phyloP scores from a whole-genome alignment of 306 rosid species.

The Biancaea sappan region DNA sequence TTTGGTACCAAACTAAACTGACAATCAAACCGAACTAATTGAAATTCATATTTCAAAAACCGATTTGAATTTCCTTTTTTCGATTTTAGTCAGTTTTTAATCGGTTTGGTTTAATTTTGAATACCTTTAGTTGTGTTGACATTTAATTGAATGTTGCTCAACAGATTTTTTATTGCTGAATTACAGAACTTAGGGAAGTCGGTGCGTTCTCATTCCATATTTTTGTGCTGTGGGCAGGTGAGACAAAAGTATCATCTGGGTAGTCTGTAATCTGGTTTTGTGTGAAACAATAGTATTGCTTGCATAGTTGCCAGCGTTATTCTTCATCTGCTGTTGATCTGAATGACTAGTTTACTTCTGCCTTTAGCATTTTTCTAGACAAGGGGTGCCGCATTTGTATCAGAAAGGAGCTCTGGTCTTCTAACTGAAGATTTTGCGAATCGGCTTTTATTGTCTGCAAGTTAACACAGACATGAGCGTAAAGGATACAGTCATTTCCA shows the following conservation, averaged over 20 bases:
- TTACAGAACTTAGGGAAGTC: slow-evolving; percentile 59
- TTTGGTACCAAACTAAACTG: too few relatives aligned
- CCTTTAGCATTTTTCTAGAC: slow-evolving; percentile 37
- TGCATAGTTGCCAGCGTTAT: slow-evolving; percentile 26
- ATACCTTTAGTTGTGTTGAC: too few relatives aligned
- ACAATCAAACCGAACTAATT: too few relatives aligned
- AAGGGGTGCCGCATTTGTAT: slow-evolving; percentile 39
- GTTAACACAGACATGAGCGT: too few relatives aligned
- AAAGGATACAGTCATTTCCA: too few relatives aligned
- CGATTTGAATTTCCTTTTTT: too few relatives aligned
- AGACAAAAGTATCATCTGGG: slow-evolving; percentile 43
- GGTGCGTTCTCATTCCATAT: slow-evolving; percentile 56
- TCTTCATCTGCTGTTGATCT: background rate
- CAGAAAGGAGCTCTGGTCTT: background rate
- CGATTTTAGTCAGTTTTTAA: too few relatives aligned
- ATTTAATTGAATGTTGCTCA: slow-evolving; percentile 29
- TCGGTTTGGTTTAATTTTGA: too few relatives aligned
- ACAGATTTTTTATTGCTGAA: slow-evolving; percentile 45
- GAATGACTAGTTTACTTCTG: slow-evolving; percentile 34
- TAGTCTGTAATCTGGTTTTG: slow-evolving; percentile 35
- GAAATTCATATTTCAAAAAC: too few relatives aligned
- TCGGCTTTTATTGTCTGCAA: too few relatives aligned
- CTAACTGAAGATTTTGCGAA: too few relatives aligned
- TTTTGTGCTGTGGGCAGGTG: slow-evolving; percentile 62
- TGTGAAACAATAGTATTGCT: slow-evolving; percentile 38